These are phyloP conservation scores for Quercus ilex DNA, from an alignment of 306 rosid species.

Conservation along the genomic window DNA sequence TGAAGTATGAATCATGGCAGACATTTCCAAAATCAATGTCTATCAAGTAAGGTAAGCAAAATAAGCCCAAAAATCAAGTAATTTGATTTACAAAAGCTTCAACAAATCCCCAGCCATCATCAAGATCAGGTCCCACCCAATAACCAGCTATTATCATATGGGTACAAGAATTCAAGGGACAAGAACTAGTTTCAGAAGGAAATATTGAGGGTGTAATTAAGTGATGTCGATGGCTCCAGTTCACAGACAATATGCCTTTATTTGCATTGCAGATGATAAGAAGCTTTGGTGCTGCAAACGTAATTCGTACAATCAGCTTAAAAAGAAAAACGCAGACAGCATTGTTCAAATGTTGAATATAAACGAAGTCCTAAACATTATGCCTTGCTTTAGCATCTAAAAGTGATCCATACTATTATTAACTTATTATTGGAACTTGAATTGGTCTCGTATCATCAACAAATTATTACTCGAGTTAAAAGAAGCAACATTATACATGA, in stretches of 20 bases:
- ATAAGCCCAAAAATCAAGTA: conserved; percentile 32
- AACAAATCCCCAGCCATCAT: conserved; percentile 89
- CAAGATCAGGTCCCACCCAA: conserved; percentile 94
- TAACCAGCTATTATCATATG: conserved; percentile 61
- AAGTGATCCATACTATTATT: background rate
- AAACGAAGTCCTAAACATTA: conserved; percentile 11
- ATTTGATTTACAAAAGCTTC: conserved; percentile 66
- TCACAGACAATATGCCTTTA: conserved; percentile 19
- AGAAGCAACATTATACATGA: background rate
- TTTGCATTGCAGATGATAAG: conserved; percentile 30
- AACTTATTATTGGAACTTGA: background rate
- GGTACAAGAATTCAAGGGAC: conserved; percentile 32
- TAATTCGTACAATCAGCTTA: conserved; percentile 28
- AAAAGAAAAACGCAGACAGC: background rate
- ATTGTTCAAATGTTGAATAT: conserved; percentile 4
- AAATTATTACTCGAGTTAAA: background rate
- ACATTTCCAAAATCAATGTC: background rate
- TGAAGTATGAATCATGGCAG: background rate
- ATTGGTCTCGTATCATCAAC: background rate
- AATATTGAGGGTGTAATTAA: conserved; percentile 27
- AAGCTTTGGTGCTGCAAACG: conserved; percentile 59
- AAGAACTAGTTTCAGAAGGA: conserved; percentile 24
- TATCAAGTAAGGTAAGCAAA: conserved; percentile 6
- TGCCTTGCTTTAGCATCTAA: conserved; percentile 1
- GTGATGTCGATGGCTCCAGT: conserved; percentile 23